phyloP scores from a whole-genome alignment of 2,329 filamentous ascomycete genomes.

The Aspergillus fijiensis region DNA sequence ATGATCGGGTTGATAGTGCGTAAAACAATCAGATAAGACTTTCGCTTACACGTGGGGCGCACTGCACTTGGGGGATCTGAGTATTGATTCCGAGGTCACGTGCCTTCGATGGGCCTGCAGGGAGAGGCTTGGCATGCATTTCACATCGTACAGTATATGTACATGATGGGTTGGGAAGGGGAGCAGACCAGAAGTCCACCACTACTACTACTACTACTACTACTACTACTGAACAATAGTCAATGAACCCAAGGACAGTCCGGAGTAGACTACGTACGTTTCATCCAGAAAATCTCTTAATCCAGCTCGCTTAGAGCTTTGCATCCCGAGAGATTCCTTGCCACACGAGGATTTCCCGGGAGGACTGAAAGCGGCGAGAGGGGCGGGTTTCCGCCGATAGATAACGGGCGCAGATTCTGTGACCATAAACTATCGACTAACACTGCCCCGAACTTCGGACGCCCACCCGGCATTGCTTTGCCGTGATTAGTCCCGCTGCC shows the following conservation, averaged over 20 bases:
- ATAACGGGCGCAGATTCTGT: conserved; percentile 34
- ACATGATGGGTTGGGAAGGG: no score
- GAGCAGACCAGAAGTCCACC: no score
- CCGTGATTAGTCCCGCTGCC: conserved; percentile 2
- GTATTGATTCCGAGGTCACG: not conserved
- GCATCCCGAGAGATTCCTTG: not conserved
- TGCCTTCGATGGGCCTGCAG: not conserved
- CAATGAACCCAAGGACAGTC: no score
- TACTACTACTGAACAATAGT: no score
- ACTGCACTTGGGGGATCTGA: not conserved
- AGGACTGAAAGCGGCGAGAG: conserved; percentile 4
- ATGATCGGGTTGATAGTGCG: not conserved
- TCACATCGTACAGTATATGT: not conserved
- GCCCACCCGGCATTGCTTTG: conserved; percentile 4
- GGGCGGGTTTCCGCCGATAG: conserved; percentile 26
- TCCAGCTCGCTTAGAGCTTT: not conserved
- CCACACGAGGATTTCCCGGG: conserved; percentile 7
- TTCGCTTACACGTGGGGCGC: conserved; percentile 4
- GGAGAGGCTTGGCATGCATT: not conserved
- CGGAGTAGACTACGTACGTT: not conserved
- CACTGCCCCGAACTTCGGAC: conserved; percentile 37
- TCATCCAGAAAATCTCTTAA: not conserved
- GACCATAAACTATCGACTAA: conserved; percentile 40
- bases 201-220: no score
- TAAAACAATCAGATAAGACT: conserved; percentile 14